phyloP scores from a whole-genome alignment of 2,329 filamentous ascomycete genomes.

The Plectosphaerella plurivora region DNA sequence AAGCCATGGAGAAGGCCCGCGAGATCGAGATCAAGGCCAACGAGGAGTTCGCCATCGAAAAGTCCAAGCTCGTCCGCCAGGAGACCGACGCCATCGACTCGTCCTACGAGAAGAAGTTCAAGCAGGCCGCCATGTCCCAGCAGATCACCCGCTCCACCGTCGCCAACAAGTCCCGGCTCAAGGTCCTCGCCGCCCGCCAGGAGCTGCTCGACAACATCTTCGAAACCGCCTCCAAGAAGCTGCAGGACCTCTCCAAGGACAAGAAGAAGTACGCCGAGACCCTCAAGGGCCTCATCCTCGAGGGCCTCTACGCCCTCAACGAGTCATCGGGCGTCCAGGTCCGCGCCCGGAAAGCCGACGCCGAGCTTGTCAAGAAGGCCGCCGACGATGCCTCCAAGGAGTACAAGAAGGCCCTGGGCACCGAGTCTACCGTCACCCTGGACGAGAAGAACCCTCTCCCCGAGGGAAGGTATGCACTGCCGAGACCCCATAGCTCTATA shows the following conservation, averaged over 20 bases:
- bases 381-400: conserved; percentile 71
- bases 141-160: conserved; percentile 97
- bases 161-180: conserved; percentile 91
- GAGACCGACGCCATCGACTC: conserved; percentile 91
- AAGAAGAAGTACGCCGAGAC: conserved; percentile 69
- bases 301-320: conserved; percentile 83
- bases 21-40: conserved; percentile 97
- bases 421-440: conserved; percentile 64
- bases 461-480: conserved; percentile 69
- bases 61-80: conserved; percentile 95
- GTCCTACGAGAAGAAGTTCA: conserved; percentile 98
- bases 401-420: conserved; percentile 75
- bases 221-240: conserved; percentile 69
- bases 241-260: conserved; percentile 62
- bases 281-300: conserved; percentile 77
- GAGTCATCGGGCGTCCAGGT: conserved; percentile 73
- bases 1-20: conserved; percentile 92
- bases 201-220: conserved; percentile 89
- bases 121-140: conserved; percentile 96
- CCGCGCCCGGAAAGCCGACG: conserved; percentile 75
- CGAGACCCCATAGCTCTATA: background rate
- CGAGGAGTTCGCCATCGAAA: conserved; percentile 98
- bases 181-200: conserved; percentile 82
- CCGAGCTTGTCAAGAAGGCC: conserved; percentile 70
- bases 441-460: conserved; percentile 77